Base-by-base conservation (phyloP, 768 basidiomycete species). In the Sarcodon sp. region DNA sequence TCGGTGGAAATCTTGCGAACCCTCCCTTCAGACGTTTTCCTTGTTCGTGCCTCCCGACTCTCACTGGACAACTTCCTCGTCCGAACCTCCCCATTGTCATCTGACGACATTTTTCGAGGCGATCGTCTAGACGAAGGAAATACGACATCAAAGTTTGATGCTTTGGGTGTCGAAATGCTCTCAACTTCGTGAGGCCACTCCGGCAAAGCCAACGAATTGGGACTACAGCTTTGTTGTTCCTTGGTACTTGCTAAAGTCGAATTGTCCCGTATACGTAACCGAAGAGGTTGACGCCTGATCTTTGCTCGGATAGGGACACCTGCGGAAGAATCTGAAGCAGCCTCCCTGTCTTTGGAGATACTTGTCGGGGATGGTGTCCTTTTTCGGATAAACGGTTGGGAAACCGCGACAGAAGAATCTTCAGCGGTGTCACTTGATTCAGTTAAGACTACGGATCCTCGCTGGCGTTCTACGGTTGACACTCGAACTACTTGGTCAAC, bases 111-210 rank as follows among this genome's bases (percentile, higher is more conserved):
- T 49, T 60, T 60, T 11, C 57, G 54, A 8, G 47, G 33, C 6
- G 55, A 51, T 27, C 55, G 50, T 11, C 63, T 58, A 9, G 61
- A 49, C 13, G 64, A 57, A 8, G 60, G 56, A 10, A 49, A 44
- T 5, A 44, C 15, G 43, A 49, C 50, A 43, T 59, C 54, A 55
- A 84, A 82, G 11, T 56, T 67, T 16, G 66, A 56, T 15, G 74
- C 75, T 48, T 66, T 76, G 3, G 85, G 86, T 4, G 85, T 87
- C 39, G 65, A 67, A 64, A 33, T 35, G 45, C 55, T 56, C 18
- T 81, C 79, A 15, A 68, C 67, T 12, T 79, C 77, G 33, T 62
- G 66, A 4, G 71, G 69, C 69, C 72, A 77, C 41, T 79, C 76
- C 2, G 78, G 76, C 27, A 46, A 51, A 2, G 61, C 66, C 44